Evolutionary conservation across 768 basidiomycete genomes (phyloP), one percentile per base, ranked within the genome.

Genomic region (Suillus bovinus): DNA sequence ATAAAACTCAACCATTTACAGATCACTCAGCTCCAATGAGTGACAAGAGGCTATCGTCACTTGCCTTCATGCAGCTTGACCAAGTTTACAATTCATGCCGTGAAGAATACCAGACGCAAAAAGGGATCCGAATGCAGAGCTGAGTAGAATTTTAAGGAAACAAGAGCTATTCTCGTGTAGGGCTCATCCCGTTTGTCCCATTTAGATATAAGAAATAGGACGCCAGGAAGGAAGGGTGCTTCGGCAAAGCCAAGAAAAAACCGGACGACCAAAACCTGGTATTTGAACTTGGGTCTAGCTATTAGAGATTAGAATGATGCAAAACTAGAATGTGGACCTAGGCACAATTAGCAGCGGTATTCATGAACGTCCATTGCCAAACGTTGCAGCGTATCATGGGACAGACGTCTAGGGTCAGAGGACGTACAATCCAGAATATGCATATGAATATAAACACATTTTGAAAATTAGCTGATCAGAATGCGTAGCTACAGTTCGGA

Each of bases 91-190:
- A 4, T 44, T 20, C 77, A 84, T 79, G 4, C 71, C 70, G n/a
- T 67, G 66, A 29, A 82, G 74, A 38, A 82, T 79, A 16, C 77
- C 80, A 39, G 80, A 77, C 13, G 80, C 78, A 33, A 83, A 72
- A n/a, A 82, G 67, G 5, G 79, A 74, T 0, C 81, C 80, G 61
- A 81, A 80, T 5, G 80, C 82, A 71, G 82, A 81, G 9, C 73
- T 74, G 54, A 81, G 75, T 13, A 81, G 65, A 61, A 75, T 77
- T 27, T 78, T 76, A 61, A 75, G 60, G 71, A 76, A 14, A 75
- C 68, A 58, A 78, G 66, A 16, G 78, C 74, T 20, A 70, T 73
- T 10, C 77, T 44, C 42, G 3, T 11, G n/a, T 20, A 20, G 10
- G n/a, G n/a, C n/a, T 44, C 42, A n/a, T 44, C 42, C 42, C n/a